Percentiles rank a stretch among this genome's conserved stretches.
Evolutionary conservation across 2,329 filamentous ascomycete species (phyloP).

Genomic region (Fusarium proliferatum): DNA sequence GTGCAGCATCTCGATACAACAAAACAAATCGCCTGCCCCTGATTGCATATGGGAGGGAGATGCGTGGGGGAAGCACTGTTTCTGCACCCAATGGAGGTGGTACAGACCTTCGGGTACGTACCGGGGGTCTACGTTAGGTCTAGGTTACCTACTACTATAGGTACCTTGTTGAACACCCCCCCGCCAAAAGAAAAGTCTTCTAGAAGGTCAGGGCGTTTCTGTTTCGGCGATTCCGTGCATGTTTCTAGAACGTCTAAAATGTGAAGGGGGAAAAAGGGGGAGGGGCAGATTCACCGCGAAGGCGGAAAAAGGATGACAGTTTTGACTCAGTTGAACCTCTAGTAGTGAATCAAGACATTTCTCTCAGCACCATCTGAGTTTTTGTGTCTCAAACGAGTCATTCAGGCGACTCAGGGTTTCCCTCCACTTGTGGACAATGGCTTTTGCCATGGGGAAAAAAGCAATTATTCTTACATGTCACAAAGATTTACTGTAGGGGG

Average conservation of each 20-base stretch:
- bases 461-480: conserved; percentile 17
- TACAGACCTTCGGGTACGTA: not conserved
- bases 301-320: not conserved
- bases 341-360: not conserved
- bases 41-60: not conserved
- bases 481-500: conserved; percentile 11
- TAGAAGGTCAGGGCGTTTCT: conserved; percentile 9
- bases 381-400: conserved; percentile 11
- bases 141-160: not conserved
- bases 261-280: not conserved
- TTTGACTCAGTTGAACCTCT: conserved; percentile 12
- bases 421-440: not conserved
- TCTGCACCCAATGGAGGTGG: not conserved
- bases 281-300: not conserved
- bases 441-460: conserved; percentile 11
- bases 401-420: not conserved
- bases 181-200: conserved; percentile 4
- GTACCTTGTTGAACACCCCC: not conserved
- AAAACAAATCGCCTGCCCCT: conserved; percentile 9
- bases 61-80: conserved; percentile 5
- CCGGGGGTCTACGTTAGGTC: not conserved
- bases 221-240: conserved; percentile 20
- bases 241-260: conserved; percentile 18
- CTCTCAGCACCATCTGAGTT: not conserved
- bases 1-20: conserved; percentile 22